Evolutionary conservation across 768 basidiomycete species (phyloP).

Genomic region (Hortiboletus flavorubellus): DNA sequence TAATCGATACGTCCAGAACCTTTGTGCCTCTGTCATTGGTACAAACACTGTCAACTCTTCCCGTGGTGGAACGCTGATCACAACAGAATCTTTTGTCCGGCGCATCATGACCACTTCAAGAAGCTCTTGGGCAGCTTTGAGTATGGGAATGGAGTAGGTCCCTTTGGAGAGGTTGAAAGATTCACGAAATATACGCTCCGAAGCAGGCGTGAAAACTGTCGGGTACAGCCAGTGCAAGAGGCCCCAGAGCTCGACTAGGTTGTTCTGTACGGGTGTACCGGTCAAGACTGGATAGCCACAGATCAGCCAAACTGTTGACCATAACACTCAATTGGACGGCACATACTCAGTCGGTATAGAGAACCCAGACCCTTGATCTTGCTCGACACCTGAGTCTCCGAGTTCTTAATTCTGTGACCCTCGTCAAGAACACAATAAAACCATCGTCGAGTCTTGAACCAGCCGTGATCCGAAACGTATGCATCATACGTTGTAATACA

Average conservation of each 20-base stretch:
- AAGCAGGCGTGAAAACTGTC: conserved; percentile 44
- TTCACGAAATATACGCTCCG: conserved; percentile 47
- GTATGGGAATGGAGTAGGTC: conserved; percentile 46
- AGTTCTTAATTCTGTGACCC: conserved; percentile 72
- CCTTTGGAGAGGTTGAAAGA: conserved; percentile 56
- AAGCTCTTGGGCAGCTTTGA: conserved; percentile 47
- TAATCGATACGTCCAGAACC: conserved; percentile 60
- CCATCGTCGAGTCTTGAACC: conserved; percentile 62
- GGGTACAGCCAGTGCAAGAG: conserved; percentile 58
- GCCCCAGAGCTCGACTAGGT: conserved; percentile 55
- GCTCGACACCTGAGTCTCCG: conserved; percentile 49
- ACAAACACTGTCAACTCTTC: conserved; percentile 57
- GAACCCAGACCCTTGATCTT: conserved; percentile 57
- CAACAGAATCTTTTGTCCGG: conserved; percentile 53
- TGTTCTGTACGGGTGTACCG: conserved; percentile 73
- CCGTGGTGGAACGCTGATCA: conserved; percentile 49
- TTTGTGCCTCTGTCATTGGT: conserved; percentile 55
- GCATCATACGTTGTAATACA: conserved; percentile 69
- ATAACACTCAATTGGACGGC: neutral
- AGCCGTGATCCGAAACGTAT: conserved; percentile 52
- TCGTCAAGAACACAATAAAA: conserved; percentile 61
- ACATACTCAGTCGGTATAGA: conserved; percentile 52
- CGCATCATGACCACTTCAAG: conserved; percentile 55
- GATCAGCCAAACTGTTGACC: neutral
- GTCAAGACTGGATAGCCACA: conserved; percentile 47